Evolutionary conservation across 108 stramenopile genomes (phyloP).

Genomic region (Parietichytrium sp.): DNA sequence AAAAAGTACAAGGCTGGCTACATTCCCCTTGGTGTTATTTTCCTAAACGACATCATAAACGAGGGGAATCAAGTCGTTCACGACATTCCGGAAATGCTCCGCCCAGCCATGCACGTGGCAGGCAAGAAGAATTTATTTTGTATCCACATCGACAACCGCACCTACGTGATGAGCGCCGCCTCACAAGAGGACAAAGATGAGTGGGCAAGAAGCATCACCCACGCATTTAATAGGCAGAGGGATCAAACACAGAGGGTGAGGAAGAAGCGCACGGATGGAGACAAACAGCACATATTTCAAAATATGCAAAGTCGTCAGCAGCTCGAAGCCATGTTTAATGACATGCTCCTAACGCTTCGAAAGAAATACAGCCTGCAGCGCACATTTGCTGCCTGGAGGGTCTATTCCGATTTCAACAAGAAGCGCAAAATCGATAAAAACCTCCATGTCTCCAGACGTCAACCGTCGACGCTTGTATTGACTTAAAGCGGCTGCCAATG

Average conservation of each 20-base stretch:
- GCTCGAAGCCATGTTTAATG: background rate
- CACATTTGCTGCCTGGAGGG: background rate
- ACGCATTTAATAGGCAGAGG: slow-evolving; percentile 2
- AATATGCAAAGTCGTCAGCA: background rate
- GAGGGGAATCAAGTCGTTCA: slow-evolving; percentile 24
- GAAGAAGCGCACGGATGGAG: too few relatives aligned
- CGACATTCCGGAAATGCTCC: slow-evolving; percentile 2
- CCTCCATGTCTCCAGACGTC: too few relatives aligned
- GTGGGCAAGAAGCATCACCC: background rate
- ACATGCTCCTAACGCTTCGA: background rate
- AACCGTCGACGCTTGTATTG: too few relatives aligned
- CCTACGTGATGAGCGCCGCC: background rate
- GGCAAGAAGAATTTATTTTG: slow-evolving; percentile 8
- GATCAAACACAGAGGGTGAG: too few relatives aligned
- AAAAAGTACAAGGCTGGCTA: background rate
- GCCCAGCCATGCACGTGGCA: background rate
- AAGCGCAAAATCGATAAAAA: too few relatives aligned
- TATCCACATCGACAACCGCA: background rate
- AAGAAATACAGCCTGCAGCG: background rate
- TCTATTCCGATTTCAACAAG: too few relatives aligned
- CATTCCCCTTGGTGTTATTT: slow-evolving; percentile 4
- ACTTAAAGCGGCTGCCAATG: too few relatives aligned
- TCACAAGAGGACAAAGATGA: background rate
- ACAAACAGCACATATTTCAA: too few relatives aligned
- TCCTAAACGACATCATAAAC: background rate